phyloP scores from a whole-genome alignment of 805 yeast species.

The Kurtzmaniella cleridarum region DNA sequence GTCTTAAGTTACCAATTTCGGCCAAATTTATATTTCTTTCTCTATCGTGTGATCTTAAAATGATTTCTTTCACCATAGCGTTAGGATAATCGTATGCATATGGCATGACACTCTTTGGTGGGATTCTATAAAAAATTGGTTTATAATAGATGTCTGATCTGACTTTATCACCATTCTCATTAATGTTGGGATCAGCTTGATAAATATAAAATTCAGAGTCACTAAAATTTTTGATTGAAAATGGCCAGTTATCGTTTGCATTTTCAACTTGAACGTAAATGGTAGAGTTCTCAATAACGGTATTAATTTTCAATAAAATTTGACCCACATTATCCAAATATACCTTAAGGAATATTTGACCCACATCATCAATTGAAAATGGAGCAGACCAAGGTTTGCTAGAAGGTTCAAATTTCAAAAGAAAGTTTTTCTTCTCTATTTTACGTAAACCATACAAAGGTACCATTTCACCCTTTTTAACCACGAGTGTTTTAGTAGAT shows the following conservation, averaged over 20 bases:
- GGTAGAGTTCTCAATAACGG: conserved; percentile 75
- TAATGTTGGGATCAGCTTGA: conserved; percentile 73
- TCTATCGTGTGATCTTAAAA: conserved; percentile 64
- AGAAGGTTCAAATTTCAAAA: conserved; percentile 52
- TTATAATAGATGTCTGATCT: conserved; percentile 53
- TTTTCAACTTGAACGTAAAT: conserved; percentile 69
- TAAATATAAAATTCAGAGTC: conserved; percentile 80
- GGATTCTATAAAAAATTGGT: conserved; percentile 77
- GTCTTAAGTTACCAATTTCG: conserved; percentile 87
- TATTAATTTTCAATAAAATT: conserved; percentile 63
- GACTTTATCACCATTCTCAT: conserved; percentile 55
- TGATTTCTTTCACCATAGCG: conserved; percentile 74
- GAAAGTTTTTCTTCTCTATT: conserved; percentile 52
- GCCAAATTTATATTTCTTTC: conserved; percentile 81
- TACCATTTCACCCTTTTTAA: conserved; percentile 39
- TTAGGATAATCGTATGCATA: conserved; percentile 98
- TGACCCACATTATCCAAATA: conserved; percentile 62
- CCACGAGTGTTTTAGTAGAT: conserved; percentile 42
- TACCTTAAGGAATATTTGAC: conserved; percentile 71
- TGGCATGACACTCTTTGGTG: conserved; percentile 92
- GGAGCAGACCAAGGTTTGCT: conserved; percentile 81
- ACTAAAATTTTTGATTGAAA: conserved; percentile 82
- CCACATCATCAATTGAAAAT: conserved; percentile 77
- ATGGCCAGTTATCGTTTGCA: conserved; percentile 87
- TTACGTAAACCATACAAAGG: conserved; percentile 66